Evolutionary conservation across 1,284 basidiomycete species (phyloP).

Genomic region (Volvariella surrecta): DNA sequence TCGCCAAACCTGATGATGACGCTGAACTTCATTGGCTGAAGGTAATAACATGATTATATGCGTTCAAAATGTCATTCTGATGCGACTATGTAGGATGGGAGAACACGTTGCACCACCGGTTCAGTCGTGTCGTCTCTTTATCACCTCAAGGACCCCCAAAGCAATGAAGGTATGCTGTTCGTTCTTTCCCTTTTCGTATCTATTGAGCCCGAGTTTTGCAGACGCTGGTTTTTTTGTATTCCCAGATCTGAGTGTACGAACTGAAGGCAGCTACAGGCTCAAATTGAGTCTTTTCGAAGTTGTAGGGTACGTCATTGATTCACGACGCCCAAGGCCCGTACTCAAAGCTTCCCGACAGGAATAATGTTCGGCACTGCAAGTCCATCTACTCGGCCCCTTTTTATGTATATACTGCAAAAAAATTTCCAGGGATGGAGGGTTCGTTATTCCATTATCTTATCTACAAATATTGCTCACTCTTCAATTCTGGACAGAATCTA

Average conservation of each 20-base stretch:
- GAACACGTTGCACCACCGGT: slow-evolving; percentile 83
- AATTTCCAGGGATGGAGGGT: slow-evolving; percentile 93
- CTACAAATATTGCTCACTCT: slow-evolving; percentile 2
- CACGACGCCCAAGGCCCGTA: not conserved
- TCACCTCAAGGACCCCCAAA: slow-evolving; percentile 88
- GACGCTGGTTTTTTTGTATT: slow-evolving; percentile 92
- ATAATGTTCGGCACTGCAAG: slow-evolving; percentile 82
- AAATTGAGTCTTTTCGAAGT: slow-evolving; percentile 93
- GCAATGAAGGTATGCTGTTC: slow-evolving; percentile 40
- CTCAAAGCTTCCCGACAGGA: slow-evolving; percentile 30
- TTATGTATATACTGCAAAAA: slow-evolving; percentile 90
- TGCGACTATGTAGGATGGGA: slow-evolving; percentile 54
- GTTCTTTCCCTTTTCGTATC: slow-evolving; percentile 1
- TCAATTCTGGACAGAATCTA: slow-evolving; percentile 54
- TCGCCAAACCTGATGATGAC: slow-evolving; percentile 83
- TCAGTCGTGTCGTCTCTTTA: slow-evolving; percentile 91
- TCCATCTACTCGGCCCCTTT: slow-evolving; percentile 82
- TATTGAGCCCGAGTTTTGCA: slow-evolving; percentile 9
- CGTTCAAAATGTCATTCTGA: slow-evolving; percentile 1
- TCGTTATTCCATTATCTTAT: slow-evolving; percentile 18
- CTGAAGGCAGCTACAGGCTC: slow-evolving; percentile 81
- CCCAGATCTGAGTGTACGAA: slow-evolving; percentile 80
- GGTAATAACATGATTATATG: slow-evolving; percentile 26
- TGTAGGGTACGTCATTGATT: slow-evolving; percentile 59
- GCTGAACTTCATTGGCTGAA: slow-evolving; percentile 91